Conservation (phyloP, 106 monocot species). For the Dioscorea dumetorum region DNA sequence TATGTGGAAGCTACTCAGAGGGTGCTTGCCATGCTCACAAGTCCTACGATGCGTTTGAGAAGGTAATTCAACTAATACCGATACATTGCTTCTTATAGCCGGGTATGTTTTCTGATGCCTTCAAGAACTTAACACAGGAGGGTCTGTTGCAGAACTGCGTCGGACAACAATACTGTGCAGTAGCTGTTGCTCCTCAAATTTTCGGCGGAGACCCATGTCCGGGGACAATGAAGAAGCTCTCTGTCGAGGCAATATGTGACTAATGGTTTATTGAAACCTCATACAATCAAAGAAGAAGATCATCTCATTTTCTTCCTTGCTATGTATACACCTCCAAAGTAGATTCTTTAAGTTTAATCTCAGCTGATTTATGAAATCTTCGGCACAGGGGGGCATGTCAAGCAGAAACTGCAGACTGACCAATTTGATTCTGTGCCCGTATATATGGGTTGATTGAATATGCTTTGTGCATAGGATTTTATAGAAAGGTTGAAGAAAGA, state of each 20-base stretch:
- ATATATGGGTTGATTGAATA: too few relatives aligned
- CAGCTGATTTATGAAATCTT: neutral
- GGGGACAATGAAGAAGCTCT: conserved; percentile 49
- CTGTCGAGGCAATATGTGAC: conserved; percentile 50
- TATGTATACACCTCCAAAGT: neutral
- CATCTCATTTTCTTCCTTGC: neutral
- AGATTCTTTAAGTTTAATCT: neutral
- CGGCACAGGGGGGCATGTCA: conserved; percentile 1
- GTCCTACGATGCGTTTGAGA: conserved; percentile 23
- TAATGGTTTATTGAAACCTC: neutral
- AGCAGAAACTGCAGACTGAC: conserved; percentile 11
- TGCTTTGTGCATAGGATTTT: too few relatives aligned
- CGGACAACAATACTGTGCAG: conserved; percentile 43
- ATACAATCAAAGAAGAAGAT: neutral
- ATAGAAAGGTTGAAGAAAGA: too few relatives aligned
- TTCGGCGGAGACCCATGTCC: conserved; percentile 75
- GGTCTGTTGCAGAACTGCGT: conserved; percentile 51
- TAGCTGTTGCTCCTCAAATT: conserved; percentile 29
- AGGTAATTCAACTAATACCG: conserved; percentile 8
- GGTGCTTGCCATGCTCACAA: conserved; percentile 30
- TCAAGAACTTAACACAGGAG: conserved; percentile 8
- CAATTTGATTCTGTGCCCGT: neutral
- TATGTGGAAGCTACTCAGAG: conserved; percentile 25
- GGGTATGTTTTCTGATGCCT: neutral
- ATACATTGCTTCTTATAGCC: neutral